Percentiles rank a stretch among this genome's conserved stretches.
Evolutionary conservation across 192 early-diverging fungal species (phyloP).

Genomic region (Paraglomus brasilianum): DNA sequence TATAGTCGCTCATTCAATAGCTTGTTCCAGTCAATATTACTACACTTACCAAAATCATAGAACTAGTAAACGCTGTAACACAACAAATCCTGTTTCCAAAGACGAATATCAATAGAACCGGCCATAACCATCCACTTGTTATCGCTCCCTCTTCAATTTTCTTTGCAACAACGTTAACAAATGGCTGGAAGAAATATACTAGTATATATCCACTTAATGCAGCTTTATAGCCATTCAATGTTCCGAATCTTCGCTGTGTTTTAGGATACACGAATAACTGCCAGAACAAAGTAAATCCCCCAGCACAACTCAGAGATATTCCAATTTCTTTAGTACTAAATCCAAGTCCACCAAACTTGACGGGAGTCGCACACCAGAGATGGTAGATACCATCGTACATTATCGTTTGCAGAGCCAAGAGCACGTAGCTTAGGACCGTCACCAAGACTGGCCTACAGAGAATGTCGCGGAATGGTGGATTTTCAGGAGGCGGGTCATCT

Average conservation of each 20-base stretch:
- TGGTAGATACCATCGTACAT: slow-evolving; percentile 54
- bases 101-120: slow-evolving; percentile 21
- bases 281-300: slow-evolving; percentile 39
- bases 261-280: slow-evolving; percentile 51
- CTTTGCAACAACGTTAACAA: slow-evolving; percentile 32
- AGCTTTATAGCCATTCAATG: slow-evolving; percentile 37
- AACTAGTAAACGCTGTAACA: slow-evolving; percentile 45
- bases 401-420: slow-evolving; percentile 48
- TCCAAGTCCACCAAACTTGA: slow-evolving; percentile 46
- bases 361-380: slow-evolving; percentile 41
- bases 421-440: slow-evolving; percentile 33
- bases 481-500: neutral
- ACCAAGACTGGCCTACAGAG: slow-evolving; percentile 28
- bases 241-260: slow-evolving; percentile 34
- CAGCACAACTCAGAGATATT: slow-evolving; percentile 43
- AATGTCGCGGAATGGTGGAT: neutral
- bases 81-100: slow-evolving; percentile 33
- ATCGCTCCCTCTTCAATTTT: slow-evolving; percentile 21
- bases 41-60: slow-evolving; percentile 53
- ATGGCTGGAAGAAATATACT: slow-evolving; percentile 45
- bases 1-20: too few species aligned
- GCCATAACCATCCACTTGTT: slow-evolving; percentile 7
- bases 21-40: too few species aligned
- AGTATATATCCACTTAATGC: slow-evolving; percentile 39
- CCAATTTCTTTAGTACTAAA: slow-evolving; percentile 44